Evolutionary conservation across 164 flowering plant species (phyloP).

Genomic region (Houttuynia cordata): DNA sequence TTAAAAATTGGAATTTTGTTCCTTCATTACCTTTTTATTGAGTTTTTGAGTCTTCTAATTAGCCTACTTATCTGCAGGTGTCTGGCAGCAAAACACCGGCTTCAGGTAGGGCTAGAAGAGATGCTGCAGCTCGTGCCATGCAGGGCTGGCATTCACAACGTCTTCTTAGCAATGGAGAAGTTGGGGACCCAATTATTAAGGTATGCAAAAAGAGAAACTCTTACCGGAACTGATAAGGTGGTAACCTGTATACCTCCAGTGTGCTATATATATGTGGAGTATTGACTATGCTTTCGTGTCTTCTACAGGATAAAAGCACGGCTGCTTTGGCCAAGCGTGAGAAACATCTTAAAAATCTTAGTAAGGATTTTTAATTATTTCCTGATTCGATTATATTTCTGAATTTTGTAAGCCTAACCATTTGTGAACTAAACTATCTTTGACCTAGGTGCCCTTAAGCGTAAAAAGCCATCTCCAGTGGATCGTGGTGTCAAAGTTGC

Average conservation of each 20-base stretch:
- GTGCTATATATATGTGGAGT: background rate
- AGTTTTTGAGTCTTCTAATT: background rate
- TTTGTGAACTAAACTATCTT: background rate
- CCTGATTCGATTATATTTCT: background rate
- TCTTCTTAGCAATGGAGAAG: conserved; percentile 73
- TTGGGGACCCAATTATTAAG: conserved; percentile 70
- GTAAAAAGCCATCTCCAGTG: conserved; percentile 40
- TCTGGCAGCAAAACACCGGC: conserved; percentile 39
- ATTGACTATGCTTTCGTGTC: background rate
- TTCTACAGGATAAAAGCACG: conserved; percentile 47
- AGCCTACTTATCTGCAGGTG: conserved; percentile 13
- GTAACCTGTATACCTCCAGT: background rate
- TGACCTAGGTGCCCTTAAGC: conserved; percentile 52
- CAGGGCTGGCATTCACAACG: conserved; percentile 95
- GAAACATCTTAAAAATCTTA: conserved; percentile 61
- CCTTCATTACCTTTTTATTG: background rate
- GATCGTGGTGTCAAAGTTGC: conserved; percentile 53
- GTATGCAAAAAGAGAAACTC: conserved; percentile 19
- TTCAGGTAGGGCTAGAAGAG: conserved; percentile 78
- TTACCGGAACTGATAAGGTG: background rate
- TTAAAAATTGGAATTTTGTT: too few species aligned
- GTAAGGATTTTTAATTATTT: conserved; percentile 23
- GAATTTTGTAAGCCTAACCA: background rate
- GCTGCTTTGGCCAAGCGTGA: conserved; percentile 51
- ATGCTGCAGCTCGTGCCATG: conserved; percentile 97